Percentiles rank a stretch among this genome's conserved stretches.
phyloP scores from a whole-genome alignment of 257 asterid species.

The Prunella vulgaris region DNA sequence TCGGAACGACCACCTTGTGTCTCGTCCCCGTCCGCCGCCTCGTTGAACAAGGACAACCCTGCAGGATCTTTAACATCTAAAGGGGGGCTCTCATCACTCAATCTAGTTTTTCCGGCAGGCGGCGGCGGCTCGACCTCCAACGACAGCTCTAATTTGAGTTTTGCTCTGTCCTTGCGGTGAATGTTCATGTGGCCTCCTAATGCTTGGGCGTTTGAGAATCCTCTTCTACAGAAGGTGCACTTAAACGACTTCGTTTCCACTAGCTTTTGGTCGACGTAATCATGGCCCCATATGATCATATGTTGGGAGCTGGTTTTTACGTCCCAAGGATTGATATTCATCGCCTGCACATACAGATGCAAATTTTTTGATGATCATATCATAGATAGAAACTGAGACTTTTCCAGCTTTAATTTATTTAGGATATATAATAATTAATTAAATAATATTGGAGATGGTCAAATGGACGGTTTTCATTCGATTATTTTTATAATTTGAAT shows the following conservation, averaged over 20 bases:
- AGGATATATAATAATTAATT: too few species aligned
- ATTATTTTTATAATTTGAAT: too few species aligned
- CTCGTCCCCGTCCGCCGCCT: neutral
- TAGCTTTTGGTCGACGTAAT: slow-evolving; percentile 5
- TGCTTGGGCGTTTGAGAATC: slow-evolving; percentile 74
- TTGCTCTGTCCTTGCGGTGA: slow-evolving; percentile 70
- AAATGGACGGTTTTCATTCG: slow-evolving; percentile 34
- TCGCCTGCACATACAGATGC: too few species aligned
- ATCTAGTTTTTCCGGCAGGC: too few species aligned
- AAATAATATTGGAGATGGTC: slow-evolving; percentile 19
- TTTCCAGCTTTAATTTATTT: too few species aligned
- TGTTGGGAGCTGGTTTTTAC: slow-evolving; percentile 22
- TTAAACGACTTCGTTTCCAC: slow-evolving; percentile 31
- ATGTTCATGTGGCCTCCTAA: slow-evolving; percentile 83
- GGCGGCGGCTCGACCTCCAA: too few species aligned
- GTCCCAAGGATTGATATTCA: slow-evolving; percentile 35
- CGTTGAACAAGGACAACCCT: too few species aligned
- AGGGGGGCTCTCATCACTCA: slow-evolving; percentile 1
- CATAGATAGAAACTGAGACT: neutral
- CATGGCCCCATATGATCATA: slow-evolving; percentile 19
- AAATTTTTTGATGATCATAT: neutral
- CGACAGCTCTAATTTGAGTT: slow-evolving; percentile 40
- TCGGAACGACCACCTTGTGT: neutral
- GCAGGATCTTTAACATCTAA: neutral
- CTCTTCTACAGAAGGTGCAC: slow-evolving; percentile 62